phyloP scores from a whole-genome alignment of 2,329 filamentous ascomycete genomes.

The Penicillium corylophilum region DNA sequence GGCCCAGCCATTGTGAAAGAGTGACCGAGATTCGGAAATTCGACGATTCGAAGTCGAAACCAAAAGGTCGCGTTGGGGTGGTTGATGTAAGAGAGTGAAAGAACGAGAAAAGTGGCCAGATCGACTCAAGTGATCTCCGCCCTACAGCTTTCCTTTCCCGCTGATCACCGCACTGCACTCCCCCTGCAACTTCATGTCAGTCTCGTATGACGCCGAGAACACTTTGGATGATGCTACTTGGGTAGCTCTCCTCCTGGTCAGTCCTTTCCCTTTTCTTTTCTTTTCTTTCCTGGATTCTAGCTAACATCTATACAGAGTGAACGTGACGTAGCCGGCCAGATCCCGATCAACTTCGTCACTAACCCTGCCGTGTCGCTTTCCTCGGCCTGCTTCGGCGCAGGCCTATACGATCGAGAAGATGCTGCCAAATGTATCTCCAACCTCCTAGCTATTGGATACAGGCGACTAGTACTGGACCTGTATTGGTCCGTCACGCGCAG shows the following conservation, averaged over 20 bases:
- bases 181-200: conserved; percentile 41
- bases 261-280: conserved; percentile 11
- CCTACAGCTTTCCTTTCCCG: conserved; percentile 12
- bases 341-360: conserved; percentile 64
- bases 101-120: conserved; percentile 27
- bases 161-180: too few relatives aligned
- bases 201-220: conserved; percentile 41
- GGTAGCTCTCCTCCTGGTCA: conserved; percentile 41
- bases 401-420: conserved; percentile 53
- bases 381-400: conserved; percentile 58
- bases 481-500: conserved; percentile 60
- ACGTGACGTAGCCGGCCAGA: conserved; percentile 58
- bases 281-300: too few relatives aligned
- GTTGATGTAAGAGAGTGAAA: not conserved
- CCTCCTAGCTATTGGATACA: conserved; percentile 60
- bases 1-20: conserved; percentile 44
- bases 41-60: not conserved
- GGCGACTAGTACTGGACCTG: conserved; percentile 58
- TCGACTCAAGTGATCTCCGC: conserved; percentile 30
- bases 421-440: conserved; percentile 61
- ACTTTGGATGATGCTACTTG: conserved; percentile 39
- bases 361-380: conserved; percentile 57
- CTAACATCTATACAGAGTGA: conserved; percentile 51
- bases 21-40: not conserved
- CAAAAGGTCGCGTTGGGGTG: conserved; percentile 1